These are phyloP conservation scores for Lodderomyces elongisporus DNA, from an alignment of 1,139 yeast species.

Conservation along the genomic window DNA sequence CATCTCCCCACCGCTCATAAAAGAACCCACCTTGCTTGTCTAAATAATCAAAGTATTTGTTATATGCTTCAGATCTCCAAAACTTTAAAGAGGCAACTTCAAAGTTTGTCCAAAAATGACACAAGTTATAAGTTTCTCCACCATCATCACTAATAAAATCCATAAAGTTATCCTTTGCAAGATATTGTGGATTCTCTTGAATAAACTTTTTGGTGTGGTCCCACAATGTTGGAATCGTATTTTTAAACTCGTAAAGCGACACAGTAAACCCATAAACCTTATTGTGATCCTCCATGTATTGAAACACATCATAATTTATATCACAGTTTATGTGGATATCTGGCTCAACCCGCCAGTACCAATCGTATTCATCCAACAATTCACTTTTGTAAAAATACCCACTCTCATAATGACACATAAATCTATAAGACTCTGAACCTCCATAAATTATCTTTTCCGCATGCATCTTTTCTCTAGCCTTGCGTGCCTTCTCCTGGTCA, in stretches of 20 bases:
- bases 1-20: constrained; percentile 96
- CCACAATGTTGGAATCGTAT: constrained; percentile 61
- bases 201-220: constrained; percentile 48
- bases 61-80: constrained; percentile 66
- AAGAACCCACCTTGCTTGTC: constrained; percentile 84
- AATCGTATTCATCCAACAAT: constrained; percentile 50
- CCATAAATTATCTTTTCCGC: constrained; percentile 55
- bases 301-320: constrained; percentile 59
- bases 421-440: constrained; percentile 60
- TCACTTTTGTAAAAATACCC: constrained; percentile 62
- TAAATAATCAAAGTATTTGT: constrained; percentile 61
- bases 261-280: constrained; percentile 65
- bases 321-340: constrained; percentile 60
- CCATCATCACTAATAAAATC: constrained; percentile 54
- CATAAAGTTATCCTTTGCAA: constrained; percentile 45
- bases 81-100: constrained; percentile 77
- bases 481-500: constrained; percentile 52
- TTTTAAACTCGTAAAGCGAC: constrained; percentile 55
- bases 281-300: constrained; percentile 53
- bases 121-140: constrained; percentile 66
- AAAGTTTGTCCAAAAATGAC: constrained; percentile 94
- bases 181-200: constrained; percentile 35
- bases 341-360: constrained; percentile 75
- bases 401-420: constrained; percentile 71
- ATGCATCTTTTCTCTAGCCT: constrained; percentile 44